Evolutionary conservation across 2,329 filamentous ascomycete species (phyloP).

Genomic region (Aspergillus sp.): DNA sequence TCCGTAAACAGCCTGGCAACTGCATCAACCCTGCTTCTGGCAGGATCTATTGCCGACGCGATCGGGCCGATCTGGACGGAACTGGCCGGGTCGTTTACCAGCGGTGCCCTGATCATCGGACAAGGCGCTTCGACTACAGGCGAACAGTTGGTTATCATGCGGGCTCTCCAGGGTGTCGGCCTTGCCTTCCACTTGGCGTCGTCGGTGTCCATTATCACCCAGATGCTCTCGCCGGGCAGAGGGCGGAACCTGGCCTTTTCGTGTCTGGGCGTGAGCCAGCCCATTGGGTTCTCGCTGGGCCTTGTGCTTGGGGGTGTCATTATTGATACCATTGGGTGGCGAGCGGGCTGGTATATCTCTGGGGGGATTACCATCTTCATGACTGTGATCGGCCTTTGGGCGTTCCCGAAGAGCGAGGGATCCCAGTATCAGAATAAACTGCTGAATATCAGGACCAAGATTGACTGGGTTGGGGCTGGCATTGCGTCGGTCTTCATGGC

Average conservation of each 20-base stretch:
- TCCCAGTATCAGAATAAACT: constrained; percentile 15
- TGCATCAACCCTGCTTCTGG: constrained; percentile 43
- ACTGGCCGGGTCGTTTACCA: constrained; percentile 39
- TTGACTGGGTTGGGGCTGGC: constrained; percentile 52
- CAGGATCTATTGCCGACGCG: constrained; percentile 53
- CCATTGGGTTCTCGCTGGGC: constrained; percentile 53
- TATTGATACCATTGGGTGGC: constrained; percentile 46
- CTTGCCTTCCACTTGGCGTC: constrained; percentile 49
- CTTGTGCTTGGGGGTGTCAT: constrained; percentile 43
- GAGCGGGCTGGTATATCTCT: constrained; percentile 48
- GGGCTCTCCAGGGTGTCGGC: no score
- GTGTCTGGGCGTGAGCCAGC: constrained; percentile 51
- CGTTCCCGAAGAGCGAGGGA: constrained; percentile 28
- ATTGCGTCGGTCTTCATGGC: constrained; percentile 46
- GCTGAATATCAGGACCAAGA: constrained; percentile 32
- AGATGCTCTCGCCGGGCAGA: constrained; percentile 46
- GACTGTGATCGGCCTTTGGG: constrained; percentile 1
- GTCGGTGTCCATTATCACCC: constrained; percentile 51
- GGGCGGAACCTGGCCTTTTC: constrained; percentile 54
- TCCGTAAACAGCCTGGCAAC: constrained; percentile 34
- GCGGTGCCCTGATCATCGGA: constrained; percentile 24
- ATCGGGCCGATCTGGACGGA: constrained; percentile 38
- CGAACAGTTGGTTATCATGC: no score
- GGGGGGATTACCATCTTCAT: constrained; percentile 32
- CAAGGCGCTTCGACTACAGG: constrained; percentile 36